phyloP scores from a whole-genome alignment of 495 filamentous ascomycete genomes.

The Clavariopsis aquatica region DNA sequence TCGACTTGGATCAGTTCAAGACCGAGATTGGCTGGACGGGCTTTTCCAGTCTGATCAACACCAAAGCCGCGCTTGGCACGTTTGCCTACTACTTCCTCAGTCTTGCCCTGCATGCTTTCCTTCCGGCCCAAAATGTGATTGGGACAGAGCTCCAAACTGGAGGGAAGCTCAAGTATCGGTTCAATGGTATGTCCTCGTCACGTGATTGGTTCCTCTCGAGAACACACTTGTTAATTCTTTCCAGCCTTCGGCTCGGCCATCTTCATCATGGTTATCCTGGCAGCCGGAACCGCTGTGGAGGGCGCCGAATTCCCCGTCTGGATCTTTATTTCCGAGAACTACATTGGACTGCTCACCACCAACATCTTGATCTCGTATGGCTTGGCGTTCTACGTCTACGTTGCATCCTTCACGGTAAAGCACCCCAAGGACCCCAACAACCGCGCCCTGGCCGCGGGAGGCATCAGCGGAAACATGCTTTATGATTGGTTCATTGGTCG shows the following conservation, averaged over 20 bases:
- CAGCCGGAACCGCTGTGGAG: constrained; percentile 70
- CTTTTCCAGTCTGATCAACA: constrained; percentile 59
- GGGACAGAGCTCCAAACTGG: constrained; percentile 71
- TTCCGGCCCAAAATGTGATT: constrained; percentile 72
- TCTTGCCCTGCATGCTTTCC: constrained; percentile 69
- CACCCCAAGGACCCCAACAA: constrained; percentile 66
- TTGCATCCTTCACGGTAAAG: constrained; percentile 71
- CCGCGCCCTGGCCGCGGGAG: constrained; percentile 79
- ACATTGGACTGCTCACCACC: constrained; percentile 77
- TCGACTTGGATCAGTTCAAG: constrained; percentile 71
- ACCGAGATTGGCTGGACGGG: constrained; percentile 80
- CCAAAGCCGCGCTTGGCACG: constrained; percentile 59
- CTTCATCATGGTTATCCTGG: constrained; percentile 64
- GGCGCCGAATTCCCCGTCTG: constrained; percentile 83
- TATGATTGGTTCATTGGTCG: constrained; percentile 99
- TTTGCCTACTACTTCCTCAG: constrained; percentile 81
- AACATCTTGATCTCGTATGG: constrained; percentile 72
- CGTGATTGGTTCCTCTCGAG: too few species aligned
- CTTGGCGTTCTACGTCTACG: constrained; percentile 75
- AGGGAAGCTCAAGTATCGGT: constrained; percentile 78
- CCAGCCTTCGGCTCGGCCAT: constrained; percentile 77
- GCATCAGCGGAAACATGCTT: constrained; percentile 78
- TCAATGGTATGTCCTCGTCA: constrained; percentile 67
- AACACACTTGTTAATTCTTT: constrained; percentile 29
- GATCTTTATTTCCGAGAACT: constrained; percentile 92